These are phyloP conservation scores for Soucietia sequanensis DNA, from an alignment of 805 yeast species.

Conservation along the genomic window DNA sequence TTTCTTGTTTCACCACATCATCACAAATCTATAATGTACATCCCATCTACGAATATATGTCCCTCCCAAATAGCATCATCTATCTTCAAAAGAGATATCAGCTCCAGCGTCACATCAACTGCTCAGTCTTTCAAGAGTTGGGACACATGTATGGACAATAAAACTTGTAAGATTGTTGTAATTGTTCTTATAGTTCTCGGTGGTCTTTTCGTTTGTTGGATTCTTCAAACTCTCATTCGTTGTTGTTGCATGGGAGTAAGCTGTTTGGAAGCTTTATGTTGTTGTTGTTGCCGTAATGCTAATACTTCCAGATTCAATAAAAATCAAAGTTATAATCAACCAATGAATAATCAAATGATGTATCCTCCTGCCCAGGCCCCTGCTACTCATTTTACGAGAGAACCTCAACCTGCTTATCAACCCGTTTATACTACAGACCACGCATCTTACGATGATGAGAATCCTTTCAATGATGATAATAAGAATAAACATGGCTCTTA, in stretches of 20 bases:
- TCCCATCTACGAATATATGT: slow-evolving; percentile 1
- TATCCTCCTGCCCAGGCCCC: slow-evolving; percentile 19
- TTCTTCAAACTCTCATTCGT: slow-evolving; percentile 52
- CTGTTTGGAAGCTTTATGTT: slow-evolving; percentile 46
- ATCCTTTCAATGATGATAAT: slow-evolving; percentile 1
- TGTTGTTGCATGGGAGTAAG: slow-evolving; percentile 55
- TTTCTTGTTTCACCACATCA: too few species aligned
- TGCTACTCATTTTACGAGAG: slow-evolving; percentile 5
- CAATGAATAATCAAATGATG: slow-evolving; percentile 33
- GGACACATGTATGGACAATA: slow-evolving; percentile 81
- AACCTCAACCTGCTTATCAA: slow-evolving; percentile 6
- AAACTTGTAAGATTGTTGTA: slow-evolving; percentile 70
- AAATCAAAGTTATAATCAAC: slow-evolving; percentile 11
- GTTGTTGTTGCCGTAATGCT: slow-evolving; percentile 43
- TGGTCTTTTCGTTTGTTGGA: slow-evolving; percentile 52
- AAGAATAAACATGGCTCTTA: slow-evolving; percentile 1
- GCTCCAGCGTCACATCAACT: slow-evolving; percentile 25
- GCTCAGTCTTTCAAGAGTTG: slow-evolving; percentile 61
- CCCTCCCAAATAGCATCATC: neutral
- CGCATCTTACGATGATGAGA: neutral
- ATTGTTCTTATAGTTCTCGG: slow-evolving; percentile 71
- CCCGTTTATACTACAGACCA: neutral
- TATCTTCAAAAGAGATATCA: slow-evolving; percentile 3
- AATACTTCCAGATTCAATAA: slow-evolving; percentile 10
- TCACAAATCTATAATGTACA: too few species aligned